A percentile compares a stretch with the other conserved stretches of the same genome.
These are phyloP conservation scores for Dioscorea alata DNA, from an alignment of 106 monocot genomes.

Conservation along the genomic window DNA sequence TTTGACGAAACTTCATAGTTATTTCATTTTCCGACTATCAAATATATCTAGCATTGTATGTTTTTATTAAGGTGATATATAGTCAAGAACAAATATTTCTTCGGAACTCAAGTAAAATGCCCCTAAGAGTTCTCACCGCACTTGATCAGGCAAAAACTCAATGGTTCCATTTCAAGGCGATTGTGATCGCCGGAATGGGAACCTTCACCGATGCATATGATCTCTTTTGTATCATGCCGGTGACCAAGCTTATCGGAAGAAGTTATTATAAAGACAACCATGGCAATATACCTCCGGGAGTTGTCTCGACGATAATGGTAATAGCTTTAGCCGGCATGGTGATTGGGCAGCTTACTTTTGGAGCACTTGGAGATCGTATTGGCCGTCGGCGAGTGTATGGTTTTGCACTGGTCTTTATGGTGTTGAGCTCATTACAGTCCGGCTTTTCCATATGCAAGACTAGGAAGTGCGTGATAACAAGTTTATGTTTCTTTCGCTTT, in stretches of 20 bases:
- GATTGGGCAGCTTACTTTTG: conserved; percentile 28
- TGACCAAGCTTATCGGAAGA: conserved; percentile 22
- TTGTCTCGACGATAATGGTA: neutral
- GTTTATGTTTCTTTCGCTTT: conserved; percentile 39
- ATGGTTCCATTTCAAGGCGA: conserved; percentile 32
- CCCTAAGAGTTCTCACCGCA: conserved; percentile 14
- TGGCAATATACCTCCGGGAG: conserved; percentile 13
- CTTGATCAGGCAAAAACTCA: conserved; percentile 28
- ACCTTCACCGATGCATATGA: conserved; percentile 41
- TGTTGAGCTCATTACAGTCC: conserved; percentile 16
- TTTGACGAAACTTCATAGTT: too few species aligned
- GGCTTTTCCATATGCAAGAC: conserved; percentile 36
- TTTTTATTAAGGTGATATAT: neutral
- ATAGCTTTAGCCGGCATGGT: conserved; percentile 27
- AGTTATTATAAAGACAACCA: conserved; percentile 12
- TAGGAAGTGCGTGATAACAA: conserved; percentile 15
- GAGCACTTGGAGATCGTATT: conserved; percentile 24
- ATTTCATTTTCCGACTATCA: too few species aligned
- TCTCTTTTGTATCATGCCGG: conserved; percentile 32
- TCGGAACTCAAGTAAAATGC: neutral
- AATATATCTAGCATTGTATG: too few species aligned
- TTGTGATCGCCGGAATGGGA: conserved; percentile 35
- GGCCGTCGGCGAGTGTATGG: conserved; percentile 33
- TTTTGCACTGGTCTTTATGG: conserved; percentile 21
- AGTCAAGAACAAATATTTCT: neutral